Evolutionary conservation across 2,329 filamentous ascomycete genomes (phyloP).

Genomic region (Fusarium xyrophilum): DNA sequence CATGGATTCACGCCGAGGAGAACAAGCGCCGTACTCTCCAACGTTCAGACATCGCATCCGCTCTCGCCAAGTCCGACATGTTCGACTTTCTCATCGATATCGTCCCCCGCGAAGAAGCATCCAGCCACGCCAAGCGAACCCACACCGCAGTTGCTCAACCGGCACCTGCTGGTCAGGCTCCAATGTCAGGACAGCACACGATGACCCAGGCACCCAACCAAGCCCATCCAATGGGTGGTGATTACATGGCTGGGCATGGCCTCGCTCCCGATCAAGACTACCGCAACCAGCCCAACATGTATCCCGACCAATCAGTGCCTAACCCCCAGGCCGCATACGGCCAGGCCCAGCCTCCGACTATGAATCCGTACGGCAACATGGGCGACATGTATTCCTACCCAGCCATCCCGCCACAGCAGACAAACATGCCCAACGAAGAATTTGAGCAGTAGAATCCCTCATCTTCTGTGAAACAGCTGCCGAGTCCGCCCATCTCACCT

Average conservation of each 20-base stretch:
- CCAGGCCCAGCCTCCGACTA: slow-evolving; percentile 71
- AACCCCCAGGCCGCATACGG: slow-evolving; percentile 76
- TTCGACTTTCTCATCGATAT: slow-evolving; percentile 99
- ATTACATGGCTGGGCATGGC: slow-evolving; percentile 70
- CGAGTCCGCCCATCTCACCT: not conserved
- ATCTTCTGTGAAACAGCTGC: not conserved
- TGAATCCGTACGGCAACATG: slow-evolving; percentile 74
- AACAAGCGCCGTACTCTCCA: slow-evolving; percentile 97
- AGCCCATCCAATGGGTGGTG: slow-evolving; percentile 64
- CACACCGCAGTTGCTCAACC: slow-evolving; percentile 55
- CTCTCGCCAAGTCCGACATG: slow-evolving; percentile 97
- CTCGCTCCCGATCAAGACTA: slow-evolving; percentile 78
- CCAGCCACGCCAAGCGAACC: slow-evolving; percentile 80
- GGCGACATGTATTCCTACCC: slow-evolving; percentile 87
- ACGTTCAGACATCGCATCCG: slow-evolving; percentile 94
- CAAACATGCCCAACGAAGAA: slow-evolving; percentile 60
- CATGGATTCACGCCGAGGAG: slow-evolving; percentile 99
- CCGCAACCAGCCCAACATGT: slow-evolving; percentile 80
- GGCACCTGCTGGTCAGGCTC: slow-evolving; percentile 57
- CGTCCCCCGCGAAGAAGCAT: slow-evolving; percentile 92
- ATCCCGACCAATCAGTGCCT: slow-evolving; percentile 77
- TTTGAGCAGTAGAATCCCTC: slow-evolving; percentile 47
- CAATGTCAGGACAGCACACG: slow-evolving; percentile 60
- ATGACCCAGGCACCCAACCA: slow-evolving; percentile 64
- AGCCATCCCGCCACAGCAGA: slow-evolving; percentile 82